Percentiles rank a stretch among this genome's conserved stretches.
Evolutionary conservation across 352 stramenopile genomes (phyloP).

Genomic region (Phytophthora hibernalis): DNA sequence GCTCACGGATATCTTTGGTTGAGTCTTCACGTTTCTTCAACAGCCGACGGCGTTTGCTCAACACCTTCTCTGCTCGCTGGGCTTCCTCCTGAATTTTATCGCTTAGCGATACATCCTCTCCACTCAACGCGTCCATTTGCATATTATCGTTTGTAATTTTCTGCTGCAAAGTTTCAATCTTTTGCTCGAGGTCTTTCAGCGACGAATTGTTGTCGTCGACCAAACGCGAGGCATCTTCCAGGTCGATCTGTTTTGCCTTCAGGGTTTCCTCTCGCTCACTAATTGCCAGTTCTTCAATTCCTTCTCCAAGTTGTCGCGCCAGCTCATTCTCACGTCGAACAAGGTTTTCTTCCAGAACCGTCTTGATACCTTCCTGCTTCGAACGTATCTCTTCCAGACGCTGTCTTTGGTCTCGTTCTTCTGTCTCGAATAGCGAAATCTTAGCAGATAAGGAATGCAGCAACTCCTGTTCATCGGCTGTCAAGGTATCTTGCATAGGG

Average conservation of each 20-base stretch:
- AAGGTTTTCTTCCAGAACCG: constrained; percentile 94
- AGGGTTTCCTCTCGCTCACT: constrained; percentile 73
- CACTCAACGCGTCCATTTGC: constrained; percentile 56
- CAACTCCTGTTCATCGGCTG: constrained; percentile 49
- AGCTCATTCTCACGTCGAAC: constrained; percentile 85
- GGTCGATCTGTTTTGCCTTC: constrained; percentile 92
- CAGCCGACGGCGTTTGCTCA: constrained; percentile 80
- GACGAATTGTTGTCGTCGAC: constrained; percentile 71
- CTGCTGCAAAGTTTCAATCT: constrained; percentile 62
- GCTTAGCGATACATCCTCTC: constrained; percentile 65
- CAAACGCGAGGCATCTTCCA: constrained; percentile 79
- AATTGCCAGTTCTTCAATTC: constrained; percentile 61
- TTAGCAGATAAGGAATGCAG: constrained; percentile 70
- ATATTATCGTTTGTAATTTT: constrained; percentile 56
- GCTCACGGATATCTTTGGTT: constrained; percentile 96
- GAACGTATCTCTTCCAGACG: constrained; percentile 90
- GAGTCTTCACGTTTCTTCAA: constrained; percentile 94
- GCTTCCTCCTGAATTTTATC: constrained; percentile 89
- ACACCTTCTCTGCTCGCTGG: constrained; percentile 82
- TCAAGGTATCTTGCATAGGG: constrained; percentile 83
- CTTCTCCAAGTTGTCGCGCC: constrained; percentile 60
- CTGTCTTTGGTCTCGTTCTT: constrained; percentile 87
- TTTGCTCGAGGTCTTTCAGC: constrained; percentile 71
- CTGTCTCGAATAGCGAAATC: constrained; percentile 82
- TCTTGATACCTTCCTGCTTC: constrained; percentile 90